Base-by-base conservation (phyloP, 345 rosid genomes). In the Reutealis trisperma region DNA sequence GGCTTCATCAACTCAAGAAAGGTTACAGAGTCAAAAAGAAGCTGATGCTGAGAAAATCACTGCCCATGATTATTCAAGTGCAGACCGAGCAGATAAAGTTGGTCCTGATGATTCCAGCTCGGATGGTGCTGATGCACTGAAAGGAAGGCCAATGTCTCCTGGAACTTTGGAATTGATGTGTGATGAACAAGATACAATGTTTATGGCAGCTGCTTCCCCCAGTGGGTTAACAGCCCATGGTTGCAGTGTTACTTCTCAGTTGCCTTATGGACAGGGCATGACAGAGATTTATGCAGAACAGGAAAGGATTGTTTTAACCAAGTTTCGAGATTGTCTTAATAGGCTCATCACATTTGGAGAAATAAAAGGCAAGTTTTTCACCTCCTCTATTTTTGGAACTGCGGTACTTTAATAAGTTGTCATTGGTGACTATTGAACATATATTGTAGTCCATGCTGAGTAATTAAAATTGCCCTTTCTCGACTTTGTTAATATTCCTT, bases 101-200 rank as follows among this genome's bases (percentile, higher is more conserved):
- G 88, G 78, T 63, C 80, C 75, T 51, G 89, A 86, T 66, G 87
- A 84, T 78, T 87, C 85, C 25, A 81, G 76, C 72, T 85, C 85
- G 41, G 96, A 88, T 72, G 88, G 90, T 66, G 83, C 74, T 55
- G 94, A 89, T 83, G 85, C 75, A 52, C 85, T 90, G 69, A 90
- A 89, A 84, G 88, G 78, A 60, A 89, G 93, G 77, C 97, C 99
- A 16, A 86, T 96, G 88, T 96, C 98, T 77, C 99, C 99, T 61
- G 98, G 94, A 82, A 96, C 99, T 60, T 83, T 96, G 89, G 99
- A 94, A 72, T 86, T 96, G 83, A 96, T 96, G 99, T 96, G 99
- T 75, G 97, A 96, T 84, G 99, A 96, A 79, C 89, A 93, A 77
- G 99, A 94, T 76, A 82, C 97, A 9, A 87, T 96, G 83, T 90